Conservation (phyloP, 2,329 filamentous ascomycete species). For the Keithomyces neogunnii region DNA sequence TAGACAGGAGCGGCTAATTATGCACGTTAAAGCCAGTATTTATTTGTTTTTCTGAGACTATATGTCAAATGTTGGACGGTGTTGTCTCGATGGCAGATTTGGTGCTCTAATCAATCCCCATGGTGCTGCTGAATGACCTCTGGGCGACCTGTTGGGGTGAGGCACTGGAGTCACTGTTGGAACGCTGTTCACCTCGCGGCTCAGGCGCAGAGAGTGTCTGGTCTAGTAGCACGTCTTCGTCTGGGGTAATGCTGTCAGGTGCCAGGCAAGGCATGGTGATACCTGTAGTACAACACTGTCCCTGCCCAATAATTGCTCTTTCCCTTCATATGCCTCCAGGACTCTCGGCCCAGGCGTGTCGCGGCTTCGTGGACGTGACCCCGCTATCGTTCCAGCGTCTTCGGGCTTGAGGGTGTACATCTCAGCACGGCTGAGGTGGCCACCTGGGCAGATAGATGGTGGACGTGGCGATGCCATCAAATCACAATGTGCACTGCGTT, state of each 20-base stretch:
- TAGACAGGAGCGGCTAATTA: neutral
- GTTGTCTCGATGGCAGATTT: neutral
- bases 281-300: neutral
- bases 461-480: too few species aligned
- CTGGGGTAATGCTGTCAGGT: too few species aligned
- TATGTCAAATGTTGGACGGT: neutral
- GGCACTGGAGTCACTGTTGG: neutral
- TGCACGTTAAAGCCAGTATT: neutral
- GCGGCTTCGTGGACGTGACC: neutral
- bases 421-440: slow-evolving; percentile 13
- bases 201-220: too few species aligned
- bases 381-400: slow-evolving; percentile 13
- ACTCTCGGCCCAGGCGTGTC: neutral
- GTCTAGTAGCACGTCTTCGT: too few species aligned
- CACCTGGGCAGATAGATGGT: too few species aligned
- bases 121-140: neutral
- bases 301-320: slow-evolving; percentile 1
- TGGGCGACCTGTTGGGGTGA: neutral
- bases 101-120: neutral
- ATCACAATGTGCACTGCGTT: too few species aligned
- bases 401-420: slow-evolving; percentile 12
- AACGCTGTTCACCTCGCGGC: too few species aligned
- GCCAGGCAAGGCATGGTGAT: neutral
- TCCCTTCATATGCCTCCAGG: neutral
- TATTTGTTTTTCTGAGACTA: neutral